Base-by-base conservation (phyloP, 805 yeast genomes). In the Hanseniaspora vineae region DNA sequence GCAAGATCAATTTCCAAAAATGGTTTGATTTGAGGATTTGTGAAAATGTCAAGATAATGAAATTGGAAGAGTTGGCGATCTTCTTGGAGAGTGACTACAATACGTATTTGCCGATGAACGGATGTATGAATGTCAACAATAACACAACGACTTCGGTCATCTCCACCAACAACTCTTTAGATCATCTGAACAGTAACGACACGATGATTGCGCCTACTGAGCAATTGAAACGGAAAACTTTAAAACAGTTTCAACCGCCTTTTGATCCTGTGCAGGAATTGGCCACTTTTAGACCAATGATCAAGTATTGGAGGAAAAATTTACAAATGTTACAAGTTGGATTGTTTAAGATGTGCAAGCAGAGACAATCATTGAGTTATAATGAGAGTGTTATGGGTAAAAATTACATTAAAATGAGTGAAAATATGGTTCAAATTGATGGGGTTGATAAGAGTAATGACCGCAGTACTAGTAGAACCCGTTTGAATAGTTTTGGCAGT, bases 191-290 rank as follows among this genome's bases (percentile, higher is more conserved):
- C 18, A 48, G 50, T 40, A 48, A 48, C 23, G 81, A 78, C 52
- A 74, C 77, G 55, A 68, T 73, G 40, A 68, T 73, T 42, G 73
- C 80, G 32, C 80, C 80, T 44, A 95, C 96, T 1, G 79, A 94
- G 14, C 98, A 97, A 0, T 62, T 92, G 23, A 79, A 81, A 52
- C 76, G 98, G 46, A 85, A 84, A 62, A 88, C 97, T 1, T 72
- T 92, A 58, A 92, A 92, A 62, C 98, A 92, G 61, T 73, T 89
- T 42, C 81, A 84, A 40, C 85, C 95, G 1, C 98, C 98, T 0
- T 86, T 81, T 57, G 98, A 90, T 64, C 90, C 86, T 39, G 81
- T 79, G 44, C 72, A 75, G 23, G 92, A 82, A 51, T 71, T 92
- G 51, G 88, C 92, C 0, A 83, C 77, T 45, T 87, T 89, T 62